Percentiles rank a stretch among this genome's conserved stretches.
These are phyloP conservation scores for Marsdenia floribunda DNA, from an alignment of 257 asterid genomes.

Conservation along the genomic window DNA sequence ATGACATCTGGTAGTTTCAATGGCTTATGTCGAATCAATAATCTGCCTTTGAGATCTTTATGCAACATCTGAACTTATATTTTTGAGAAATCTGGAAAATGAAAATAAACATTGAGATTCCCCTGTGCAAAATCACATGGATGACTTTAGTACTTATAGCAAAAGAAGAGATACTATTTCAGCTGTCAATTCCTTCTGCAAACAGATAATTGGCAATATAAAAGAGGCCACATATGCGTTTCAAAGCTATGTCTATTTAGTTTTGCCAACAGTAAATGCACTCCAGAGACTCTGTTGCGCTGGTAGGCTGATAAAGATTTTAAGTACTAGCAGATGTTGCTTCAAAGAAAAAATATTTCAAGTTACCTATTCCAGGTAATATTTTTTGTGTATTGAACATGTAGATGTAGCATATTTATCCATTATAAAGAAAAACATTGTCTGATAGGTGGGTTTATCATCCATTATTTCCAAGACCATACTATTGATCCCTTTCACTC, in stretches of 20 bases:
- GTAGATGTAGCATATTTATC: too few relatives aligned
- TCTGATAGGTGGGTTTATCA: not conserved
- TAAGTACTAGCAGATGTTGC: not conserved
- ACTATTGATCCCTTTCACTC: not conserved
- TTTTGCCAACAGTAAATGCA: not conserved
- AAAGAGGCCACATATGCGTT: not conserved
- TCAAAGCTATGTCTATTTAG: not conserved
- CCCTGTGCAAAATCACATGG: slow-evolving; percentile 1
- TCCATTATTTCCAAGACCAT: too few relatives aligned
- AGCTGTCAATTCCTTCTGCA: not conserved
- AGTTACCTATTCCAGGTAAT: too few relatives aligned
- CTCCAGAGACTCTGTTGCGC: not conserved
- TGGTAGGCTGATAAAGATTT: not conserved
- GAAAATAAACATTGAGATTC: not conserved
- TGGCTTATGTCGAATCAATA: not conserved
- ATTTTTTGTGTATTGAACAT: too few relatives aligned
- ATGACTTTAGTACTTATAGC: not conserved
- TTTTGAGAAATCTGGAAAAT: not conserved
- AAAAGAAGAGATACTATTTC: not conserved
- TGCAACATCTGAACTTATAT: not conserved
- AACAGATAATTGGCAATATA: not conserved
- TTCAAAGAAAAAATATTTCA: not conserved
- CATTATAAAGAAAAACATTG: too few relatives aligned
- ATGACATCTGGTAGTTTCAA: slow-evolving; percentile 20
- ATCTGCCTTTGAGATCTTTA: not conserved